A percentile compares a stretch with the other conserved stretches of the same genome.
phyloP scores from a whole-genome alignment of 2,329 filamentous ascomycete species.

The Zalaria sp. region DNA sequence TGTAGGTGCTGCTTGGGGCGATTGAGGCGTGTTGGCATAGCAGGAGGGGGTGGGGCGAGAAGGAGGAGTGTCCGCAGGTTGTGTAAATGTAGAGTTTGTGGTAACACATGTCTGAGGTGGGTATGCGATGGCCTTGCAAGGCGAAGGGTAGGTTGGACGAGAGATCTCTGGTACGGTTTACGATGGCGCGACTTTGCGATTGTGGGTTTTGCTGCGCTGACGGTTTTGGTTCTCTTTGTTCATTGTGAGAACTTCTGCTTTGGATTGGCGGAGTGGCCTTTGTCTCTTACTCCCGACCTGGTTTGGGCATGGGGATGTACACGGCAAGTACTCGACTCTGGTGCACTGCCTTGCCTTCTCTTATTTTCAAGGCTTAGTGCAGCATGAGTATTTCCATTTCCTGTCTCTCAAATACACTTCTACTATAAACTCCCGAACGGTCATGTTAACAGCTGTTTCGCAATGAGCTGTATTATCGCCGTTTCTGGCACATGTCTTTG shows the following conservation, averaged over 20 bases:
- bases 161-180: background rate
- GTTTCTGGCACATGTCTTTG: no score
- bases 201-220: background rate
- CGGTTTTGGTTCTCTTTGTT: background rate
- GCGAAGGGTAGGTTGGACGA: background rate
- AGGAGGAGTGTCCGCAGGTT: constrained; percentile 26
- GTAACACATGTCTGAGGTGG: constrained; percentile 23
- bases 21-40: constrained; percentile 19
- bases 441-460: no score
- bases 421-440: no score
- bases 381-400: no score
- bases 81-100: constrained; percentile 27
- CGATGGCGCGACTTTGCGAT: no score
- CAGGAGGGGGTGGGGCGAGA: constrained; percentile 18
- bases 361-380: no score
- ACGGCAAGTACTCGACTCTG: no score
- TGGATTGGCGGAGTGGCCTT: background rate
- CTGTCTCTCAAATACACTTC: no score
- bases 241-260: background rate
- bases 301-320: no score
- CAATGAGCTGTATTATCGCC: no score
- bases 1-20: constrained; percentile 9
- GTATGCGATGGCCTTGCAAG: constrained; percentile 1
- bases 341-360: no score
- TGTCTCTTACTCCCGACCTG: background rate